Conservation (phyloP, 2,329 filamentous ascomycete genomes). For the Aspergillus proliferans region DNA sequence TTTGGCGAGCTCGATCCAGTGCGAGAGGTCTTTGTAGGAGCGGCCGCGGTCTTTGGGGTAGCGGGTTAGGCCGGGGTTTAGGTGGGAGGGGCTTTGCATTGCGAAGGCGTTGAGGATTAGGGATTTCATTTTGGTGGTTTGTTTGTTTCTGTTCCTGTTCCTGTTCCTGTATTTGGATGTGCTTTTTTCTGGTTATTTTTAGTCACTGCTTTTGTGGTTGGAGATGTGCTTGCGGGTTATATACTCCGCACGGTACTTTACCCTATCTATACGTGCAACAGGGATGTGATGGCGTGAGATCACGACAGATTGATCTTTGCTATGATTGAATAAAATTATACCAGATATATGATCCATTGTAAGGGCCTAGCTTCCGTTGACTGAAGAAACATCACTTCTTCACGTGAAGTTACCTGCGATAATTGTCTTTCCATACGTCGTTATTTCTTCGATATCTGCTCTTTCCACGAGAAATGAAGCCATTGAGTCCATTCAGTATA, state of each 20-base stretch:
- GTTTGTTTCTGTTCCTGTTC: too few relatives aligned
- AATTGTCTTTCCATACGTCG: too few relatives aligned
- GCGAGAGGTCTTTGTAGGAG: conserved; percentile 38
- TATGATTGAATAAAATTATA: neutral
- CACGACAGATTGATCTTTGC: neutral
- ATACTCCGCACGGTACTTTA: neutral
- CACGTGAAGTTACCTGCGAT: too few relatives aligned
- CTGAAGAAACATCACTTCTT: too few relatives aligned
- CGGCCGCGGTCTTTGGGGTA: conserved; percentile 31
- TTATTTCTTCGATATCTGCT: too few relatives aligned
- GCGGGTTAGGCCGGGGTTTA: conserved; percentile 39
- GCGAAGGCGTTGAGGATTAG: conserved; percentile 45
- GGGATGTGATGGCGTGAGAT: neutral
- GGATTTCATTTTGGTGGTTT: conserved; percentile 23
- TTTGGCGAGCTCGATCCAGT: conserved; percentile 45
- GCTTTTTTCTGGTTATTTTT: too few relatives aligned
- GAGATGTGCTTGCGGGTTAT: too few relatives aligned
- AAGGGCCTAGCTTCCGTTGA: neutral
- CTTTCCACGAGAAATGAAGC: neutral
- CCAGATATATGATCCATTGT: neutral
- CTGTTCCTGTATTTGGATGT: too few relatives aligned
- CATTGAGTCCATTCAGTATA: neutral
- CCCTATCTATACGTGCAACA: neutral
- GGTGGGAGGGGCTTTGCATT: conserved; percentile 43
- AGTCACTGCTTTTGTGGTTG: too few relatives aligned